Percentiles rank a stretch among this genome's conserved stretches.
phyloP scores from a whole-genome alignment of 257 asterid genomes.

The Salvia hispanica region DNA sequence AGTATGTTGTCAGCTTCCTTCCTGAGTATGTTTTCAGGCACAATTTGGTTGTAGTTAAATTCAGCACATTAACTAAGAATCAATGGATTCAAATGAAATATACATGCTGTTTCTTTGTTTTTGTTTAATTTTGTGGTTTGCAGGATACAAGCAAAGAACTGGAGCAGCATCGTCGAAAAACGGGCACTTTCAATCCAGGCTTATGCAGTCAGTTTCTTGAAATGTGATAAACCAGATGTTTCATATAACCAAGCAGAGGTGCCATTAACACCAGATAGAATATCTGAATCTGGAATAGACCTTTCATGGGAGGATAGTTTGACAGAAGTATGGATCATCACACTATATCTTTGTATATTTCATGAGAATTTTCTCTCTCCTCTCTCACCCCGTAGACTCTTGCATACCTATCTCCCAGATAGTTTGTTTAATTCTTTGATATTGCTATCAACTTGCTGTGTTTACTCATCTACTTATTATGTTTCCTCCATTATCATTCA shows the following conservation, averaged over 20 bases:
- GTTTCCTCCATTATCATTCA: slow-evolving; percentile 37
- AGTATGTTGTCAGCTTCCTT: slow-evolving; percentile 1
- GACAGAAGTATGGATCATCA: slow-evolving; percentile 56
- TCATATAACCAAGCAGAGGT: slow-evolving; percentile 51
- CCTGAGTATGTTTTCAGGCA: not conserved
- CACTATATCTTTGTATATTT: slow-evolving; percentile 20
- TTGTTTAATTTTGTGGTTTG: slow-evolving; percentile 28
- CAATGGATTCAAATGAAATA: slow-evolving; percentile 7
- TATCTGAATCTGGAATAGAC: slow-evolving; percentile 58
- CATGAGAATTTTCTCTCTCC: slow-evolving; percentile 9
- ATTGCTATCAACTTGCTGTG: slow-evolving; percentile 16
- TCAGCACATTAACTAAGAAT: not conserved
- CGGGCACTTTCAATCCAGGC: slow-evolving; percentile 53
- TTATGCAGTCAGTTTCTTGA: slow-evolving; percentile 70
- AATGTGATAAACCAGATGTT: slow-evolving; percentile 45
- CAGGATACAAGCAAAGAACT: slow-evolving; percentile 59
- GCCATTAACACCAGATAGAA: slow-evolving; percentile 67
- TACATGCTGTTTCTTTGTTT: not conserved
- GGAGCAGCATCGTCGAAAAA: slow-evolving; percentile 53
- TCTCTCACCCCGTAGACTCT: not conserved
- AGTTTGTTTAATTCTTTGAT: slow-evolving; percentile 25
- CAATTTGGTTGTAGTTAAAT: slow-evolving; percentile 8
- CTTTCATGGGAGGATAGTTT: slow-evolving; percentile 61
- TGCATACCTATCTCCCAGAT: slow-evolving; percentile 14
- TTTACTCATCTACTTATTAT: slow-evolving; percentile 31